phyloP scores from a whole-genome alignment of 1,284 basidiomycete genomes.

The Pyrrhoderma lamaoense region DNA sequence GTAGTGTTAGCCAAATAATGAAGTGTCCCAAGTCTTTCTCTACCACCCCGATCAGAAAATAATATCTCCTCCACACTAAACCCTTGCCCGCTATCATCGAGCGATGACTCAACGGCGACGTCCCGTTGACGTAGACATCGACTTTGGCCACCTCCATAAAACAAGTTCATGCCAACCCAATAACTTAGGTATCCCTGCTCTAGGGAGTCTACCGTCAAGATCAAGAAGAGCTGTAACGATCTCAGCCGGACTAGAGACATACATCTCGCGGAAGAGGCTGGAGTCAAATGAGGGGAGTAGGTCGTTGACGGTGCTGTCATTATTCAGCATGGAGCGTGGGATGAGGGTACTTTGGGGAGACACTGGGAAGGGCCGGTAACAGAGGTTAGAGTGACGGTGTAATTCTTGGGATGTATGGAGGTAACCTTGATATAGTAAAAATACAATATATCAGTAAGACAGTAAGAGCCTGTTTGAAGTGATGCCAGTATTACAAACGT shows the following conservation, averaged over 20 bases:
- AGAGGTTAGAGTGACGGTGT: constrained; percentile 37
- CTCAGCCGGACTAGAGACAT: neutral
- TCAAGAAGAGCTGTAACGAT: constrained; percentile 10
- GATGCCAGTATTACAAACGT: too few relatives aligned
- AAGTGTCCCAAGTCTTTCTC: constrained; percentile 11
- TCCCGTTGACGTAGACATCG: too few relatives aligned
- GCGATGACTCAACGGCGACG: too few relatives aligned
- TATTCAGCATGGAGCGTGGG: constrained; percentile 7
- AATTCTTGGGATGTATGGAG: constrained; percentile 34
- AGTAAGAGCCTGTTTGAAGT: too few relatives aligned
- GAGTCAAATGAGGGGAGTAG: too few relatives aligned
- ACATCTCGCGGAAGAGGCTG: constrained; percentile 5
- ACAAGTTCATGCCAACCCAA: constrained; percentile 6
- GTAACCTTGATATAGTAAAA: constrained; percentile 31
- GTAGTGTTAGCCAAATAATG: constrained; percentile 11
- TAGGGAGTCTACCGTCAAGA: constrained; percentile 12
- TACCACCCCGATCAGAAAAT: constrained; percentile 12
- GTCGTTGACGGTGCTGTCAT: neutral
- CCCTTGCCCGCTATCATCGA: too few relatives aligned
- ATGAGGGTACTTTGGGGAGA: constrained; percentile 32
- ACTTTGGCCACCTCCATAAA: constrained; percentile 7
- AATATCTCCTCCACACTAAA: constrained; percentile 2
- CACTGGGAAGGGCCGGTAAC: constrained; percentile 30
- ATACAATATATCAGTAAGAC: too few relatives aligned
- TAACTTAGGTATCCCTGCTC: neutral